These are phyloP conservation scores for Rhizoclosmatium sp. DNA, from an alignment of 192 early-diverging fungal genomes.

Conservation along the genomic window DNA sequence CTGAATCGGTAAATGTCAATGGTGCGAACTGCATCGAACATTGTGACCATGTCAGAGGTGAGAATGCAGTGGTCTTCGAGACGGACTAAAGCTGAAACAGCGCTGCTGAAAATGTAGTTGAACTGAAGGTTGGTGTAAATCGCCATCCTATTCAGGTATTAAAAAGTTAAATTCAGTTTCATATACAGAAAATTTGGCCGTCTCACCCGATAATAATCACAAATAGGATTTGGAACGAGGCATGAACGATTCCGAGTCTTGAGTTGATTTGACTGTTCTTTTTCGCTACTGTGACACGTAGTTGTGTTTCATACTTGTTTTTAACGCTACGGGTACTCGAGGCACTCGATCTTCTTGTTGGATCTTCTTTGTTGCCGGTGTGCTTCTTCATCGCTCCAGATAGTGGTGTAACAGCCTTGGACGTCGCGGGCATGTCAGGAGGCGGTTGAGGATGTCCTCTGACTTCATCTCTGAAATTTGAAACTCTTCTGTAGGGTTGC, in stretches of 20 bases:
- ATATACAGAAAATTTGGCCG: not conserved
- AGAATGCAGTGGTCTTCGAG: not conserved
- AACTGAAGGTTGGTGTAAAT: not conserved
- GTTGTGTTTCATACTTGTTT: conserved; percentile 27
- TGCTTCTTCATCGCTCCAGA: no score
- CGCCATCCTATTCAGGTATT: not conserved
- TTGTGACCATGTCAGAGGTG: not conserved
- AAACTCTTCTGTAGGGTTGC: no score
- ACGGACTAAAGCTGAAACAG: not conserved
- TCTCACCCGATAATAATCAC: not conserved
- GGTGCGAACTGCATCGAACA: conserved; percentile 8
- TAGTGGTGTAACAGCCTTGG: no score
- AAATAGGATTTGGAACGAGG: conserved; percentile 14
- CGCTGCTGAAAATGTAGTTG: not conserved
- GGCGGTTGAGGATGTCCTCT: no score
- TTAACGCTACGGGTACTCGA: not conserved
- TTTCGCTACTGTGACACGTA: conserved; percentile 2
- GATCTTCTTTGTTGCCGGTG: no score
- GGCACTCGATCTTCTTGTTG: not conserved
- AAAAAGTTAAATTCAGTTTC: not conserved
- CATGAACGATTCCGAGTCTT: conserved; percentile 7
- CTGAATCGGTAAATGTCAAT: conserved; percentile 14
- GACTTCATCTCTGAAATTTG: no score
- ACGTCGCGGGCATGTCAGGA: no score
- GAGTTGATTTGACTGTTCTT: conserved; percentile 5